Percentiles rank a stretch among this genome's conserved stretches.
Conservation (phyloP, 164 flowering plant genomes). For the Chimonanthus salicifolius region DNA sequence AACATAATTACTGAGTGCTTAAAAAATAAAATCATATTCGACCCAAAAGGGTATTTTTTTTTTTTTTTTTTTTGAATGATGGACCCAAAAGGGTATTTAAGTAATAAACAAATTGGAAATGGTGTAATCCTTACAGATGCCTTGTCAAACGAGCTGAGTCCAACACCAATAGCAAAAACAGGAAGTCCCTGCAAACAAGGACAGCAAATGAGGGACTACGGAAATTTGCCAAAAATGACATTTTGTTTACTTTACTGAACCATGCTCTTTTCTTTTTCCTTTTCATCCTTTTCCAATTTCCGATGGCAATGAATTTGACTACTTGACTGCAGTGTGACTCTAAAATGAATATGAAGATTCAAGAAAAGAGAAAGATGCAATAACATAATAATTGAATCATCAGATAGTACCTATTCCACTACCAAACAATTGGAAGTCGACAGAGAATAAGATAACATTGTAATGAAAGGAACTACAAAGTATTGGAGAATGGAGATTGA, state of each 20-base stretch:
- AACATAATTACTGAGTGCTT: neutral
- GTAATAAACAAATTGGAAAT: slow-evolving; percentile 1
- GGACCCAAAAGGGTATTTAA: neutral
- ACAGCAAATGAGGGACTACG: neutral
- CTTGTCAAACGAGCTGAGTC: slow-evolving; percentile 86
- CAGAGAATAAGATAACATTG: neutral
- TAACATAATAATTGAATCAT: neutral
- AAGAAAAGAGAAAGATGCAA: neutral
- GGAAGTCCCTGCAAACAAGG: slow-evolving; percentile 72
- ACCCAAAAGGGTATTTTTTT: neutral
- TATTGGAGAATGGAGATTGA: too few relatives aligned
- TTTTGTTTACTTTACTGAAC: neutral
- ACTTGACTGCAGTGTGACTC: neutral
- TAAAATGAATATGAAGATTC: neutral
- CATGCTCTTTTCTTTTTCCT: too few relatives aligned
- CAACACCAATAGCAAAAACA: slow-evolving; percentile 85
- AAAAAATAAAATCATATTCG: neutral
- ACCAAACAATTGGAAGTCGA: neutral
- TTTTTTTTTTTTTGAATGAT: too few relatives aligned
- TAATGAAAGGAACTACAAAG: too few relatives aligned
- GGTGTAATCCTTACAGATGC: slow-evolving; percentile 67
- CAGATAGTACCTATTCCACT: neutral
- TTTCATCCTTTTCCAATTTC: too few relatives aligned
- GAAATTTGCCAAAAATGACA: neutral
- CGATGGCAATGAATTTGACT: neutral